A percentile compares a stretch with the other conserved stretches of the same genome.
Conservation (phyloP, 768 basidiomycete species). For the Russula sp. region DNA sequence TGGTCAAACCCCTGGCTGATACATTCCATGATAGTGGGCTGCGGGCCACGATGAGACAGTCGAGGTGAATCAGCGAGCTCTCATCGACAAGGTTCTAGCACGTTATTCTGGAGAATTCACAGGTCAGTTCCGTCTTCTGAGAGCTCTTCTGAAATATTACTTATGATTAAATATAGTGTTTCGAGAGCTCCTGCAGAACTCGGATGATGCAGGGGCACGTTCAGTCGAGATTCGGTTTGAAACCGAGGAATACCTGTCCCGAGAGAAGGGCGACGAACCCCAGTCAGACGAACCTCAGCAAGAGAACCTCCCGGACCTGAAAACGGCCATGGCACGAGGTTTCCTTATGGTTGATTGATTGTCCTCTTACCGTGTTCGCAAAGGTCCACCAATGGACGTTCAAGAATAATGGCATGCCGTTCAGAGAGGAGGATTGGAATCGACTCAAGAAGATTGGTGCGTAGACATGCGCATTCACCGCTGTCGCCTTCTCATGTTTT, state of each 20-base stretch:
- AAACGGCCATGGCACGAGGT: conserved; percentile 51
- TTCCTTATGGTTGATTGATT: not conserved
- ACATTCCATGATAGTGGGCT: conserved; percentile 41
- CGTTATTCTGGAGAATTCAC: conserved; percentile 95
- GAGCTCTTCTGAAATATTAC: not conserved
- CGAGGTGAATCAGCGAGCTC: conserved; percentile 92
- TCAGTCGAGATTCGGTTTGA: conserved; percentile 79
- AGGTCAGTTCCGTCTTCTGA: conserved; percentile 38
- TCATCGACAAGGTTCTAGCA: conserved; percentile 95
- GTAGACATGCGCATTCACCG: conserved; percentile 3
- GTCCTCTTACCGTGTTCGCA: not conserved
- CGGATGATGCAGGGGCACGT: conserved; percentile 82
- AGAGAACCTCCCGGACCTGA: conserved; percentile 56
- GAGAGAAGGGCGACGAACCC: conserved; percentile 31
- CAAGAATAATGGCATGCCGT: conserved; percentile 81
- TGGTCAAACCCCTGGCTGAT: not conserved
- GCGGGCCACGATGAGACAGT: conserved; percentile 74
- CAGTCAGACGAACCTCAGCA: conserved; percentile 2
- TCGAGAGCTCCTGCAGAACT: conserved; percentile 91
- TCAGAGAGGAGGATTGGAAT: conserved; percentile 84
- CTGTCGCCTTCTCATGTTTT: not conserved
- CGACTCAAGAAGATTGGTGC: conserved; percentile 85
- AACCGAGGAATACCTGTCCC: conserved; percentile 52
- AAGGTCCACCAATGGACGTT: conserved; percentile 83
- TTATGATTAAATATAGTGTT: conserved; percentile 44